phyloP scores from a whole-genome alignment of 2,329 filamentous ascomycete species.

The Thelonectria olida region DNA sequence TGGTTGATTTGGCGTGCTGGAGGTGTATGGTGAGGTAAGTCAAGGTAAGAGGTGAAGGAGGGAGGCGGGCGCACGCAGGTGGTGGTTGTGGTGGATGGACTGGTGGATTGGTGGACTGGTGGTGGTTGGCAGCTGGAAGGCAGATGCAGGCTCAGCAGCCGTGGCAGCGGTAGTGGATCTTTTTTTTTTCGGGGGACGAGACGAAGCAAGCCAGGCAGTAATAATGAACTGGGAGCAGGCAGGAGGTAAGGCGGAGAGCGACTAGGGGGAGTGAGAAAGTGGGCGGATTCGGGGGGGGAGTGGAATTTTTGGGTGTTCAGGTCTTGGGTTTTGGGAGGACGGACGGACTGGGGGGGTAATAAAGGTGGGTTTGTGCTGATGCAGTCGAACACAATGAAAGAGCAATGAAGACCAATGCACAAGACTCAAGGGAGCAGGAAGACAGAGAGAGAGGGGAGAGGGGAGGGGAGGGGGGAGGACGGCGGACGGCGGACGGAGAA shows the following conservation, averaged over 20 bases:
- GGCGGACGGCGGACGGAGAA: background rate
- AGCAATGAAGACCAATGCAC: background rate
- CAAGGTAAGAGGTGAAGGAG: conserved; percentile 21
- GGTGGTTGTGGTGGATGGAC: background rate
- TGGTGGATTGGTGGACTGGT: background rate
- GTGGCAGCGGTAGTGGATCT: conserved; percentile 21
- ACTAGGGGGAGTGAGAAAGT: conserved; percentile 8
- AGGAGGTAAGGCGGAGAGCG: conserved; percentile 16
- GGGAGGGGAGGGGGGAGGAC: background rate
- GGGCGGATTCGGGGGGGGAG: conserved; percentile 11
- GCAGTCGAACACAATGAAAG: background rate
- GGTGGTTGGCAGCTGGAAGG: conserved; percentile 20
- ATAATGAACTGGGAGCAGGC: conserved; percentile 17
- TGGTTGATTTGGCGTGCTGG: conserved; percentile 15
- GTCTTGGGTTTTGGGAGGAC: background rate
- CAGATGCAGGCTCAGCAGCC: conserved; percentile 10
- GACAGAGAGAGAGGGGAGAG: background rate
- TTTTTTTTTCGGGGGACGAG: background rate
- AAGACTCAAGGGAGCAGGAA: background rate
- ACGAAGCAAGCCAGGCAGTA: conserved; percentile 17
- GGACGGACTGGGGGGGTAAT: conserved; percentile 7
- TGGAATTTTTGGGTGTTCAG: conserved; percentile 5
- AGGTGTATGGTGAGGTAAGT: conserved; percentile 20
- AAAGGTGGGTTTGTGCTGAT: background rate
- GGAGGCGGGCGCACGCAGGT: conserved; percentile 7